These are phyloP conservation scores for Yamadazyma siamensis DNA, from an alignment of 1,139 yeast genomes.

Conservation along the genomic window DNA sequence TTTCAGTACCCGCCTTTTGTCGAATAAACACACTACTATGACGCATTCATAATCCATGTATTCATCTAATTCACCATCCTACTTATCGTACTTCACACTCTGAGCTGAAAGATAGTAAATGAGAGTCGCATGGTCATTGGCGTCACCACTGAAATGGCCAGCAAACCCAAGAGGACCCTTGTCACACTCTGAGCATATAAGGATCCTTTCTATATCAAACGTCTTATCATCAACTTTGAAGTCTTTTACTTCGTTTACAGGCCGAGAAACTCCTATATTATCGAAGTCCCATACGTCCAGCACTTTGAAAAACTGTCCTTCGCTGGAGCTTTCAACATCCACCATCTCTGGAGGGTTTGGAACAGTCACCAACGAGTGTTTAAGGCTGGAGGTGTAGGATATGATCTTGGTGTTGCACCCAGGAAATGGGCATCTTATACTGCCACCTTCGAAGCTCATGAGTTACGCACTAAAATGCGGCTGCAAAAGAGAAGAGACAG, in stretches of 20 bases:
- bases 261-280: conserved; percentile 68
- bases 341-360: conserved; percentile 33
- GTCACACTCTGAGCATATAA: conserved; percentile 74
- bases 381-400: conserved; percentile 17
- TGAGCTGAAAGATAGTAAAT: conserved; percentile 42
- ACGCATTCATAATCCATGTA: not conserved
- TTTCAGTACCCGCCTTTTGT: too few species aligned
- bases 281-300: conserved; percentile 74
- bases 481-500: too few species aligned
- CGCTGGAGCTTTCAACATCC: conserved; percentile 10
- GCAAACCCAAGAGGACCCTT: conserved; percentile 73
- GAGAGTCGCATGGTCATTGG: conserved; percentile 33
- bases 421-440: conserved; percentile 30
- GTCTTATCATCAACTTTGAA: conserved; percentile 14
- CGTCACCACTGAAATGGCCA: conserved; percentile 32
- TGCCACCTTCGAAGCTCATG: too few species aligned
- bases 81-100: conserved; percentile 34
- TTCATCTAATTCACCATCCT: too few species aligned
- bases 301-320: conserved; percentile 33
- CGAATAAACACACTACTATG: not conserved
- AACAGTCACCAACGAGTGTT: conserved; percentile 13
- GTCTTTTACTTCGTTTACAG: conserved; percentile 21
- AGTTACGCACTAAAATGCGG: too few species aligned
- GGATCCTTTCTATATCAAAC: conserved; percentile 43
- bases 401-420: conserved; percentile 36